Evolutionary conservation across 352 stramenopile genomes (phyloP).

Genomic region (Globisporangium parvum): DNA sequence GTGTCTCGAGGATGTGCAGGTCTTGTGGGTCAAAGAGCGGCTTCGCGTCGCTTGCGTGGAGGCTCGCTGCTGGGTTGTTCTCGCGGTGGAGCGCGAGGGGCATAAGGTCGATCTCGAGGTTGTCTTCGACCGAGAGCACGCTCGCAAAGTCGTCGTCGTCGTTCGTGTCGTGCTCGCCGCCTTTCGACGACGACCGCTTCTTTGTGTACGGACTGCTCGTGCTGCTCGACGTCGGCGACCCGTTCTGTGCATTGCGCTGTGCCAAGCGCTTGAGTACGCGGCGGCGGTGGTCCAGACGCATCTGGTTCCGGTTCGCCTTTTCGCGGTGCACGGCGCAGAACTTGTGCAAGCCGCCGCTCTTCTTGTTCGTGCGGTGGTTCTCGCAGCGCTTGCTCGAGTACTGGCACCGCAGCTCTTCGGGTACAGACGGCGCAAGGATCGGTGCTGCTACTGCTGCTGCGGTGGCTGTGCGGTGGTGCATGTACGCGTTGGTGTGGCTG

Average conservation of each 20-base stretch:
- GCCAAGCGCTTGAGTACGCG: slow-evolving; percentile 47
- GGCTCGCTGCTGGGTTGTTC: slow-evolving; percentile 8
- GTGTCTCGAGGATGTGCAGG: slow-evolving; percentile 41
- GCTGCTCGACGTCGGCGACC: slow-evolving; percentile 5
- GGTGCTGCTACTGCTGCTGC: no score
- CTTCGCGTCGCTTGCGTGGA: slow-evolving; percentile 4
- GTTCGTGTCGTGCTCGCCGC: neutral
- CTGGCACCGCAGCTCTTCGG: slow-evolving; percentile 42
- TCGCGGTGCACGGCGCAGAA: slow-evolving; percentile 49
- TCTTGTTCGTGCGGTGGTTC: slow-evolving; percentile 35
- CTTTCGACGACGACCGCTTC: neutral
- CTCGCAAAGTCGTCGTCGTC: slow-evolving; percentile 1
- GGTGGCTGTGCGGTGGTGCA: neutral
- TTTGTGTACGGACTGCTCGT: no score
- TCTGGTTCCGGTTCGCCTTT: slow-evolving; percentile 69
- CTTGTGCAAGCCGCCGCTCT: slow-evolving; percentile 48
- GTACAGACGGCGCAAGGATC: slow-evolving; percentile 11
- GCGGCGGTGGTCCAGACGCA: slow-evolving; percentile 52
- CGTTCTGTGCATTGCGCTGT: slow-evolving; percentile 37
- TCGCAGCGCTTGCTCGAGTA: slow-evolving; percentile 49
- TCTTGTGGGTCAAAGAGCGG: slow-evolving; percentile 39
- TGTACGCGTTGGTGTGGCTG: neutral
- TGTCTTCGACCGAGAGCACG: slow-evolving; percentile 10
- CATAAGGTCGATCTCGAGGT: slow-evolving; percentile 18
- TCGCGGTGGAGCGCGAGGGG: slow-evolving; percentile 23